Base-by-base conservation (phyloP, 2,329 filamentous ascomycete species). In the Aureobasidium sp. region DNA sequence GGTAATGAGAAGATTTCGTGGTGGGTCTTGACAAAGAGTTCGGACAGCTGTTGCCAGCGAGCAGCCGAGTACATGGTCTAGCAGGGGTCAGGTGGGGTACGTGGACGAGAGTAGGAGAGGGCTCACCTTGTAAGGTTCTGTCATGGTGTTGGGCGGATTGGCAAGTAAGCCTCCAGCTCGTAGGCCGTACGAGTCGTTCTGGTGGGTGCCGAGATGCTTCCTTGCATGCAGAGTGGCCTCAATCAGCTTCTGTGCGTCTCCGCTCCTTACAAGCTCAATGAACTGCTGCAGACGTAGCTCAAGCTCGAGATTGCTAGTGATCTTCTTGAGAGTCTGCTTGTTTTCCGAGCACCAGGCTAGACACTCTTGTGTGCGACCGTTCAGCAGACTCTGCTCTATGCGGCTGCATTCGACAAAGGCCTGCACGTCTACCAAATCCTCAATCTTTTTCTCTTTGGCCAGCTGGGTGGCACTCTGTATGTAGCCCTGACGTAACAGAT, bases 251-350 rank as follows among this genome's bases (percentile, higher is more conserved):
- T 72, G 66, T 21, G 78, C 74, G 4, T 83, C 76, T 51, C 79
- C 79, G 34, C 77, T 81, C 56, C 91, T 79, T 55, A 95, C 82
- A 56, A 97, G 77, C 70, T 97, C 93, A 62, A 97, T 90, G 67
- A 90, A 97, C 67, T 97, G 90, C 68, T 98, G 93, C 62, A 94
- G 78, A 11, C 93, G 84, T 38, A 98, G 79, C 76, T 95, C 88
- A 64, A 95, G 95, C 69, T 98, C 93, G 14, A 98, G 79, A 60
- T 86, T 87, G 63, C 85, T 89, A 68, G 88, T 85, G 70, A 88
- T 85, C 75, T 93, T 95, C 65, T 90, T 87, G 56, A 98, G 72
- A 58, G 90, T 86, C 63, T 91, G 90, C 70, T 94, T 93, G 69
- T 96, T 95, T 63, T 97, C 91, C 14, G 78, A 81, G 67, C 93